These are phyloP conservation scores for Neospora caninum DNA, from an alignment of 169 alveolate species.

Conservation along the genomic window DNA sequence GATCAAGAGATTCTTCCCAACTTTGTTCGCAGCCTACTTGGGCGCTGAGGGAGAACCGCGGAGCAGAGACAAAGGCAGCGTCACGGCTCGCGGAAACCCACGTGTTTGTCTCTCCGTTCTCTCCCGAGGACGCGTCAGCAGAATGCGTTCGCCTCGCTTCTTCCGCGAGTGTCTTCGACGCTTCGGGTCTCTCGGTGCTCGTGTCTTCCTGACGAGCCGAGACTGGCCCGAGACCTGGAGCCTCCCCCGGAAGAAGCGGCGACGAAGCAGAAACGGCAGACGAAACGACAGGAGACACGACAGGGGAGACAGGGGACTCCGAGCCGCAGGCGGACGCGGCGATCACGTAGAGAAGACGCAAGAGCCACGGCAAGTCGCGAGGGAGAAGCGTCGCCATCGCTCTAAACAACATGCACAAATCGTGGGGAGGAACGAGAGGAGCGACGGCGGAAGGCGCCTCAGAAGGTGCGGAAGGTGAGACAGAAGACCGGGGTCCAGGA, in stretches of 20 bases:
- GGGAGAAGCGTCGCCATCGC: slow-evolving; percentile 61
- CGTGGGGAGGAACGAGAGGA: slow-evolving; percentile 40
- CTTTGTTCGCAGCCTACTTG: neutral
- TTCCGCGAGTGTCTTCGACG: too few species aligned
- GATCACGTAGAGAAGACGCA: slow-evolving; percentile 50
- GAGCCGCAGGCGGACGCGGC: slow-evolving; percentile 37
- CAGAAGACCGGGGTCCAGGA: neutral
- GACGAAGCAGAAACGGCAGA: neutral
- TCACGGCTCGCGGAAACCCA: too few species aligned
- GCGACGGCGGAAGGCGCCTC: neutral
- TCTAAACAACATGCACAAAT: slow-evolving; percentile 63
- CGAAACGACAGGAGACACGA: neutral
- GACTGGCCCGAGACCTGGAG: too few species aligned
- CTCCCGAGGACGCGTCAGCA: too few species aligned
- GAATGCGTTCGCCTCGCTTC: too few species aligned
- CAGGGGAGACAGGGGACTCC: neutral
- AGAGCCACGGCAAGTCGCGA: slow-evolving; percentile 43
- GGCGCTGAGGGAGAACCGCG: neutral
- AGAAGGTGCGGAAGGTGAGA: neutral
- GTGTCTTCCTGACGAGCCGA: too few species aligned
- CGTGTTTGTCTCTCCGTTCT: too few species aligned
- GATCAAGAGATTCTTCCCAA: too few species aligned
- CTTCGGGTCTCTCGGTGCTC: too few species aligned
- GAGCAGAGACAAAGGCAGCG: neutral
- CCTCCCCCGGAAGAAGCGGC: too few species aligned